phyloP scores from a whole-genome alignment of 148 eudicot species.

The Bassia scoparia region DNA sequence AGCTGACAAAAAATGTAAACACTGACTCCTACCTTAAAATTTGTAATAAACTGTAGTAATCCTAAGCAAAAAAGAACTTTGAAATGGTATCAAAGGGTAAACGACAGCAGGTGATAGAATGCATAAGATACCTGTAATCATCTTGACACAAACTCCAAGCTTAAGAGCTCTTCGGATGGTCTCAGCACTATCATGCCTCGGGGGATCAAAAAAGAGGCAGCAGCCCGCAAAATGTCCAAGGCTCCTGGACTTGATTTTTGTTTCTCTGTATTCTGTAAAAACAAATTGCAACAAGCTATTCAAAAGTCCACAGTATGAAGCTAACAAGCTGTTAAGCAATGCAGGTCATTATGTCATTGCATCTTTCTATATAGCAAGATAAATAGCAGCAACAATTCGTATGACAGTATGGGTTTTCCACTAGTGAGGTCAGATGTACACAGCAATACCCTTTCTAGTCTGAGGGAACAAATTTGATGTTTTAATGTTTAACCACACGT shows the following conservation, averaged over 20 bases:
- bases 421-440: neutral
- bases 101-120: too few relatives aligned
- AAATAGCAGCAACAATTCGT: neutral
- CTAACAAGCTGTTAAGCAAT: neutral
- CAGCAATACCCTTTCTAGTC: too few relatives aligned
- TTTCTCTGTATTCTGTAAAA: conserved; percentile 57
- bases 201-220: conserved; percentile 78
- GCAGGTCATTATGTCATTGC: neutral
- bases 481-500: too few relatives aligned
- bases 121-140: conserved; percentile 70
- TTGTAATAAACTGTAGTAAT: too few relatives aligned
- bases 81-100: too few relatives aligned
- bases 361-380: neutral
- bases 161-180: conserved; percentile 70
- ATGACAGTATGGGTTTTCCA: neutral
- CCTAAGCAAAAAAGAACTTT: too few relatives aligned
- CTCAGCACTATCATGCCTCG: conserved; percentile 79
- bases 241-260: conserved; percentile 53
- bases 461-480: too few relatives aligned
- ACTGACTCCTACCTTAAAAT: too few relatives aligned
- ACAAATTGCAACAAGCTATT: conserved; percentile 4
- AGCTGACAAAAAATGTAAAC: neutral
- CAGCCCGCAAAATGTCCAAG: conserved; percentile 70
- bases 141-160: conserved; percentile 74
- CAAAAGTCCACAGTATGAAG: neutral